These are phyloP conservation scores for Saccharomycopsis sp. DNA, from an alignment of 805 yeast species.

Conservation along the genomic window DNA sequence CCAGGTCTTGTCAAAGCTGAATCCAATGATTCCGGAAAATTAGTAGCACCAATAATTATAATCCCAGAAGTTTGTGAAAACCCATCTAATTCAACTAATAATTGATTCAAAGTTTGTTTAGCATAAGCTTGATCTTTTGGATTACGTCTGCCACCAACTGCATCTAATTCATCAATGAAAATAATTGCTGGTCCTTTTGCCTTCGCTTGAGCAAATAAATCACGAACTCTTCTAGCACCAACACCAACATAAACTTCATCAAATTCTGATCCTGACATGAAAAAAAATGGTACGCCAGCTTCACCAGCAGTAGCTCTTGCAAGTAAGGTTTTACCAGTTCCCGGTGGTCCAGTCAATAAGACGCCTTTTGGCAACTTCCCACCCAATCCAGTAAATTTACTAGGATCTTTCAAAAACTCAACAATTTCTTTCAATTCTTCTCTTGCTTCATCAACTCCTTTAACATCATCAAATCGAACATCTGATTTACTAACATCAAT, in stretches of 20 bases:
- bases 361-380: constrained; percentile 98
- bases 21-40: constrained; percentile 94
- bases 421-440: constrained; percentile 96
- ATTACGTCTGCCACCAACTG: constrained; percentile 96
- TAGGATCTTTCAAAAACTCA: constrained; percentile 94
- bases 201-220: constrained; percentile 86
- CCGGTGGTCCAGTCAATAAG: constrained; percentile 95
- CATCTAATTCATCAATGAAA: constrained; percentile 96
- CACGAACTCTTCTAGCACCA: constrained; percentile 97
- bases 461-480: constrained; percentile 86
- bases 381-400: constrained; percentile 92
- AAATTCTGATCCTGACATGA: constrained; percentile 97
- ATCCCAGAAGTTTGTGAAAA: constrained; percentile 88
- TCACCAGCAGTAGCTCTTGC: constrained; percentile 99
- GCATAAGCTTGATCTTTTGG: constrained; percentile 98
- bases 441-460: constrained; percentile 98
- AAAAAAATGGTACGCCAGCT: constrained; percentile 97
- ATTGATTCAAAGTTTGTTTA: constrained; percentile 92
- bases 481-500: constrained; percentile 80
- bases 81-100: constrained; percentile 94
- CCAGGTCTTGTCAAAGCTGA: constrained; percentile 98
- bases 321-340: constrained; percentile 94
- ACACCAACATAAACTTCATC: constrained; percentile 98
- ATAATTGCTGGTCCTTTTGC: constrained; percentile 95
- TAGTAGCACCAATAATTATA: constrained; percentile 95